Conservation (phyloP, 768 basidiomycete genomes). For the Boletellus ananas region DNA sequence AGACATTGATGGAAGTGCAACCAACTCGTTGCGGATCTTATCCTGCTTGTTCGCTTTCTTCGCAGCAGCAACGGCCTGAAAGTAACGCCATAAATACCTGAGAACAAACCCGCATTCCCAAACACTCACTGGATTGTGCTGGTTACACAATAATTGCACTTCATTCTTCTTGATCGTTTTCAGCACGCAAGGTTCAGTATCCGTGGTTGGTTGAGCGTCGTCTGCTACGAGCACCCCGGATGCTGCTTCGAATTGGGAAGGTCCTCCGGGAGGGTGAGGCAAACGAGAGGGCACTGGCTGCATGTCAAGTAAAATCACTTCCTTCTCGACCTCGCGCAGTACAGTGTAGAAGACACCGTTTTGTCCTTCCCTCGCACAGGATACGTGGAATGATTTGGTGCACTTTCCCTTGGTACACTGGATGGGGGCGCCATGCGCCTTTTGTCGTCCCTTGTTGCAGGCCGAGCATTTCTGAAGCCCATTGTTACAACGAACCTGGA, state of each 20-base stretch:
- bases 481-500: background rate
- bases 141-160: conserved; percentile 74
- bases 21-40: conserved; percentile 64
- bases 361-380: conserved; percentile 65
- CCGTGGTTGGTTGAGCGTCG: conserved; percentile 1
- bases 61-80: conserved; percentile 66
- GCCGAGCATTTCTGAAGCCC: conserved; percentile 80
- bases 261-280: conserved; percentile 1
- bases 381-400: conserved; percentile 88
- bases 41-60: conserved; percentile 75
- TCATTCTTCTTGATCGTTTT: conserved; percentile 72
- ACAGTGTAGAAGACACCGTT: conserved; percentile 57
- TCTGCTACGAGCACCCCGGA: background rate
- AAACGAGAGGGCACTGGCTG: conserved; percentile 10
- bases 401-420: conserved; percentile 97
- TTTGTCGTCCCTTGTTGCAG: conserved; percentile 66
- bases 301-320: conserved; percentile 62
- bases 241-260: background rate
- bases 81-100: background rate
- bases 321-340: conserved; percentile 73
- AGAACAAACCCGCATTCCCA: background rate
- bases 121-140: conserved; percentile 83
- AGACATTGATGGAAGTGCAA: conserved; percentile 64
- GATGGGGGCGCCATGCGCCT: conserved; percentile 75
- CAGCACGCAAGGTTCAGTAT: conserved; percentile 36